Evolutionary conservation across 1,284 basidiomycete genomes (phyloP), one percentile per base, ranked within the genome.

Genomic region (Cryptococcus hybrid): DNA sequence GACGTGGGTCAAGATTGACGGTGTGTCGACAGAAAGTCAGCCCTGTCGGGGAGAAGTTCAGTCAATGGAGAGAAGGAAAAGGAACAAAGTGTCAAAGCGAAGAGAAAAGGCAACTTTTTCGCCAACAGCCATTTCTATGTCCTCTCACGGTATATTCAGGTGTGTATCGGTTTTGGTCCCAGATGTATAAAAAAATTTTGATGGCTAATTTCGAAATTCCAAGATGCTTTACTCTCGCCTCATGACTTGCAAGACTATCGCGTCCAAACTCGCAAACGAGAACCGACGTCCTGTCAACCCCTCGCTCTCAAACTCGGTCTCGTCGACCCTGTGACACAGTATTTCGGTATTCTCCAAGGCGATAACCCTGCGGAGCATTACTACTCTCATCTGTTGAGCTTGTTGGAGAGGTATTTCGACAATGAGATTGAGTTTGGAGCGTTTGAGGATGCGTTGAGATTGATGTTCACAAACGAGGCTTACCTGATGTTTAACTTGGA

Each of bases 381-480:
- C 63, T 98, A 98, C 79, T 82, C 86, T 78, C 92, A 94, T 69
- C 82, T 96, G 48, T 82, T 98, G 47, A 90, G 89, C 60, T 87
- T 92, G n/a, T 90, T 89, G 73, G 93, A 96, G 78, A 90, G 91
- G 80, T 77, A 96, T 51, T 98, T 98, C 70, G 91, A 93, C 69
- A 88, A 85, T 60, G 93, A 98, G 71, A 82, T 98, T 61, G 95
- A 98, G 77, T 89, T 88, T 70, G 80, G 83, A 36, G 86, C 87
- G 15, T 98, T 92, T 71, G 96, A 99, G 75, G 95, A 99, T 74
- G 90, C 92, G 67, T 86, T 96, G 83, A 82, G 96, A 59, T 92
- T 90, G 85, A 94, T 99, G 84, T 98, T 95, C 80, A 91, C 92
- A 38, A 94, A 88, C 64, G 89, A 92, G 82, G 93, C 92, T 67